These are phyloP conservation scores for Pelargonium citronellum DNA, from an alignment of 441 rosid species.

Conservation along the genomic window DNA sequence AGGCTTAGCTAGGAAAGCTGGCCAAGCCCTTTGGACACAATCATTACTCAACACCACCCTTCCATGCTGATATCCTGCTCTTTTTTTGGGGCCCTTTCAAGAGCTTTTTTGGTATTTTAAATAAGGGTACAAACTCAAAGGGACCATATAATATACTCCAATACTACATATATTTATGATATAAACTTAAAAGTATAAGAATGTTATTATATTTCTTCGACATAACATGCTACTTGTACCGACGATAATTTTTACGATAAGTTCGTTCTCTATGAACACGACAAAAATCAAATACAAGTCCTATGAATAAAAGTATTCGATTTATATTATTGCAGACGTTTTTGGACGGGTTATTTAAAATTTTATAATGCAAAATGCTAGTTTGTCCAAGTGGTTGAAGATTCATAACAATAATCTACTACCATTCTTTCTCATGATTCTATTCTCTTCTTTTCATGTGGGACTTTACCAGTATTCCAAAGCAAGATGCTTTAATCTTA, in stretches of 20 bases:
- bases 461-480: conserved; percentile 36
- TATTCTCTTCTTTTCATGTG: conserved; percentile 52
- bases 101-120: conserved; percentile 19
- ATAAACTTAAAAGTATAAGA: too few relatives aligned
- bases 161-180: neutral
- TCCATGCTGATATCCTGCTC: conserved; percentile 28
- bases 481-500: conserved; percentile 29
- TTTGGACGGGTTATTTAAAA: too few relatives aligned
- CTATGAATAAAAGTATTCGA: too few relatives aligned
- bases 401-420: conserved; percentile 22
- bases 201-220: too few relatives aligned
- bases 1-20: conserved; percentile 30
- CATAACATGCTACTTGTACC: too few relatives aligned
- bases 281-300: too few relatives aligned
- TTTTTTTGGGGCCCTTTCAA: conserved; percentile 23
- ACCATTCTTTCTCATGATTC: conserved; percentile 45
- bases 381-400: conserved; percentile 7
- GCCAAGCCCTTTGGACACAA: conserved; percentile 34
- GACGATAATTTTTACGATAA: neutral
- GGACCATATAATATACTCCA: conserved; percentile 15
- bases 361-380: neutral
- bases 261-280: neutral
- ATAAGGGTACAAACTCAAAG: conserved; percentile 7
- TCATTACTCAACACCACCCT: conserved; percentile 37
- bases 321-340: too few relatives aligned